These are phyloP conservation scores for Dactylellina sp. DNA, from an alignment of 2,329 filamentous ascomycete genomes.

Conservation along the genomic window DNA sequence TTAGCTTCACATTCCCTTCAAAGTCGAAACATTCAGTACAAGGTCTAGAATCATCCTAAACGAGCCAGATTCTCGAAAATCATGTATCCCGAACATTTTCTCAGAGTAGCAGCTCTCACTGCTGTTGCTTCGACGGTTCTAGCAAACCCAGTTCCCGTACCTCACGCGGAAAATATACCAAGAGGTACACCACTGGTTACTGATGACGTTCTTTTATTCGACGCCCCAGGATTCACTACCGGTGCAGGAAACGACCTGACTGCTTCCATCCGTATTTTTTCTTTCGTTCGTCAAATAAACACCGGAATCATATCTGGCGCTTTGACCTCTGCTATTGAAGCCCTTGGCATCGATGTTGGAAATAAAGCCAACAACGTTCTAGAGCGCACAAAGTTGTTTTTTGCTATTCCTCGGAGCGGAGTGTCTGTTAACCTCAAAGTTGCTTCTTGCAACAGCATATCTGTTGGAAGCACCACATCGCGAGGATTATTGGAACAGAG, in stretches of 20 bases:
- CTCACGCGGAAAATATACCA: constrained; percentile 3
- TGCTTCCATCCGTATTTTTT: constrained; percentile 44
- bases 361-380: constrained; percentile 34
- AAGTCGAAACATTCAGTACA: constrained; percentile 22
- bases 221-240: constrained; percentile 39
- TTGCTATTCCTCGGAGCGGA: constrained; percentile 30
- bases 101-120: constrained; percentile 22
- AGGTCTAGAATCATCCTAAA: constrained; percentile 1
- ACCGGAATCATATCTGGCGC: constrained; percentile 16
- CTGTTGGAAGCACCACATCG: constrained; percentile 20
- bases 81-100: constrained; percentile 29
- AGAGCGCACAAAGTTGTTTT: constrained; percentile 40
- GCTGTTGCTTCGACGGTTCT: constrained; percentile 31
- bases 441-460: constrained; percentile 20
- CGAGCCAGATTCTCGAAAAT: background rate
- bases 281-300: constrained; percentile 30
- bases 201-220: constrained; percentile 42
- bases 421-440: constrained; percentile 31
- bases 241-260: constrained; percentile 18
- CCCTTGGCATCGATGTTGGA: constrained; percentile 39
- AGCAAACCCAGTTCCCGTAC: constrained; percentile 25
- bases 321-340: constrained; percentile 34
- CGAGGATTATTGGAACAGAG: constrained; percentile 34
- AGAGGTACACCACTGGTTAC: constrained; percentile 29
- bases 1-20: background rate